A percentile compares a stretch with the other conserved stretches of the same genome.
Conservation (phyloP, 1,284 basidiomycete species). For the Trichosporon inkin region DNA sequence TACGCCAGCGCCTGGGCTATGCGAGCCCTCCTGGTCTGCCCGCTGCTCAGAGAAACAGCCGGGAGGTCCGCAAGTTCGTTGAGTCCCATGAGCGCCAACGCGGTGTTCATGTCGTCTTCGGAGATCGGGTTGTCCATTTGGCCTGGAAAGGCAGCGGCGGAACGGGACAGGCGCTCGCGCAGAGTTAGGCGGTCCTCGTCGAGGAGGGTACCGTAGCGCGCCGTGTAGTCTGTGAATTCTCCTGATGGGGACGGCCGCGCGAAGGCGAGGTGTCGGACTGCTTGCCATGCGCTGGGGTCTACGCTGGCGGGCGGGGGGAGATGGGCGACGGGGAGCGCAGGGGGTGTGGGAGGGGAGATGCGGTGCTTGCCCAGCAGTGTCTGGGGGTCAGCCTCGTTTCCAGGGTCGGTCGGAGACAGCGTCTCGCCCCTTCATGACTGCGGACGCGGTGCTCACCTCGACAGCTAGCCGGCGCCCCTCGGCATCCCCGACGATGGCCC, state of each 20-base stretch:
- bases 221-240: conserved; percentile 87
- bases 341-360: conserved; percentile 59
- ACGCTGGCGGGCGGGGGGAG: conserved; percentile 17
- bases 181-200: conserved; percentile 67
- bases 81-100: conserved; percentile 56
- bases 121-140: background rate
- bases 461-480: conserved; percentile 59
- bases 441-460: conserved; percentile 59
- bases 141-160: conserved; percentile 23
- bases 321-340: conserved; percentile 64
- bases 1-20: conserved; percentile 73
- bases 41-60: conserved; percentile 77
- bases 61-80: conserved; percentile 69
- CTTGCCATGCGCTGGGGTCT: conserved; percentile 30
- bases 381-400: no score
- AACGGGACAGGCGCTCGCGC: background rate
- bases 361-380: conserved; percentile 65
- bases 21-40: conserved; percentile 82
- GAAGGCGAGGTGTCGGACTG: conserved; percentile 68
- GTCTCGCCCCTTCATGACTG: no score
- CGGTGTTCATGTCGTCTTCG: conserved; percentile 27
- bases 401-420: no score
- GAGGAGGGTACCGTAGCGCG: conserved; percentile 77
- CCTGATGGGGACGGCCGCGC: conserved; percentile 62
- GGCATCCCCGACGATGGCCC: conserved; percentile 62